phyloP scores from a whole-genome alignment of 495 filamentous ascomycete species.

The Penicillium lividum region DNA sequence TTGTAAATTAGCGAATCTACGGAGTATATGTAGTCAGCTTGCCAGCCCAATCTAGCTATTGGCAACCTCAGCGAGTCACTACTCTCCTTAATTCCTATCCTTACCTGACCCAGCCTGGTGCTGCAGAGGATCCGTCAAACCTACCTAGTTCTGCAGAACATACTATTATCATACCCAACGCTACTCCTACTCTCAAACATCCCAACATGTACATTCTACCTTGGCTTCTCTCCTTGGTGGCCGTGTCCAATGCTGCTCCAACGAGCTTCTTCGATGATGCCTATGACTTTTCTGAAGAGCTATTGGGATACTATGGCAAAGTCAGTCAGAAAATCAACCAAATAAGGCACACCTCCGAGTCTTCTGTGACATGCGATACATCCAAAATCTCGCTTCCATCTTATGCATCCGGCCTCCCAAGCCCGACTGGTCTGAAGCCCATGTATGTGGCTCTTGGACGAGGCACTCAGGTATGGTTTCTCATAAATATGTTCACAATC shows the following conservation, averaged over 20 bases:
- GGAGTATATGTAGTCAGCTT: constrained; percentile 21
- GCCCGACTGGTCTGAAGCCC: constrained; percentile 56
- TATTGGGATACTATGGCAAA: constrained; percentile 39
- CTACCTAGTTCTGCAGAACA: background rate
- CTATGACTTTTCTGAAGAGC: constrained; percentile 41
- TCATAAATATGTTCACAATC: background rate
- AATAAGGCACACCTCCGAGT: constrained; percentile 17
- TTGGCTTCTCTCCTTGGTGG: constrained; percentile 32
- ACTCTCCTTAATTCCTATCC: constrained; percentile 14
- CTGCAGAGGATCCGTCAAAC: constrained; percentile 15
- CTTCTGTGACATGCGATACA: constrained; percentile 33
- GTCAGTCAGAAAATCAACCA: constrained; percentile 42
- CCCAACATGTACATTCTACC: constrained; percentile 32
- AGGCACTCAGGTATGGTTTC: constrained; percentile 60
- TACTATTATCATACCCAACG: background rate
- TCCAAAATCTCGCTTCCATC: constrained; percentile 43
- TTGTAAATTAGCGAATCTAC: constrained; percentile 20
- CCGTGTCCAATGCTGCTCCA: constrained; percentile 39
- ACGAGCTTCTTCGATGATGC: constrained; percentile 33
- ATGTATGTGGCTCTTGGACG: constrained; percentile 83
- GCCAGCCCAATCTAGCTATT: constrained; percentile 12
- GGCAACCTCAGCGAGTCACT: constrained; percentile 14
- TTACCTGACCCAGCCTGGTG: constrained; percentile 16
- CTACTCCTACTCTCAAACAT: background rate
- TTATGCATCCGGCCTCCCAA: constrained; percentile 52